Conservation (phyloP, 192 early-diverging fungal genomes). For the Podila epigama region DNA sequence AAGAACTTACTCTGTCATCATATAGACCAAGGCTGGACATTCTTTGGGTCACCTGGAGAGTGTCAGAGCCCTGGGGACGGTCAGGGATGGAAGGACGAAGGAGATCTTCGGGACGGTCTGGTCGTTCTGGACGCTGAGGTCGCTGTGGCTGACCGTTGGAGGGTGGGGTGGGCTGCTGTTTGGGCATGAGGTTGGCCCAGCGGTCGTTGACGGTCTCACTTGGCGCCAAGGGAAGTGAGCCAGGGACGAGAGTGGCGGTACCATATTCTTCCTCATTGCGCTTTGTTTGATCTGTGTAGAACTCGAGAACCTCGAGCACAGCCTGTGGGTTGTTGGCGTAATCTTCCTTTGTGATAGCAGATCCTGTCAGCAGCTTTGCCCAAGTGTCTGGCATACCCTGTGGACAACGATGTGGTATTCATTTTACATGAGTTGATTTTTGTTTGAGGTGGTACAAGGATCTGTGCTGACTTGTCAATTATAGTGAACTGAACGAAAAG, state of each 20-base stretch:
- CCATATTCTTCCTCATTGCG: slow-evolving; percentile 63
- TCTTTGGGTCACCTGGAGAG: slow-evolving; percentile 28
- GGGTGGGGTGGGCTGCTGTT: slow-evolving; percentile 38
- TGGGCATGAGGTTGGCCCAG: slow-evolving; percentile 68
- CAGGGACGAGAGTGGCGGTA: slow-evolving; percentile 40
- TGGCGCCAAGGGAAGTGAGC: slow-evolving; percentile 30
- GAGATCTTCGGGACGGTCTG: slow-evolving; percentile 35
- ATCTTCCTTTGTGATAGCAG: slow-evolving; percentile 97
- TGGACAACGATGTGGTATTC: neutral
- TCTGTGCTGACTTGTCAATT: neutral
- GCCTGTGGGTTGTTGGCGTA: slow-evolving; percentile 98
- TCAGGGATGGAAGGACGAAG: slow-evolving; percentile 31
- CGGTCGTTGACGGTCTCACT: slow-evolving; percentile 54
- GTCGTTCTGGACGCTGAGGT: slow-evolving; percentile 30
- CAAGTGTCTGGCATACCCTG: slow-evolving; percentile 95
- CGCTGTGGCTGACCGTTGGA: slow-evolving; percentile 28
- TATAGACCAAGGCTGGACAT: slow-evolving; percentile 42
- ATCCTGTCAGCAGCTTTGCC: slow-evolving; percentile 91
- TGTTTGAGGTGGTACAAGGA: neutral
- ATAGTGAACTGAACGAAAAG: too few relatives aligned
- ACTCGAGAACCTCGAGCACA: slow-evolving; percentile 96
- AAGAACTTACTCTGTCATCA: slow-evolving; percentile 39
- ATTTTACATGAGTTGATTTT: too few relatives aligned
- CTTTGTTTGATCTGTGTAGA: slow-evolving; percentile 90
- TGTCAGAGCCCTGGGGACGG: slow-evolving; percentile 18